Evolutionary conservation across 73 alveolate genomes (phyloP).

Genomic region (Durusdinium trenchii): DNA sequence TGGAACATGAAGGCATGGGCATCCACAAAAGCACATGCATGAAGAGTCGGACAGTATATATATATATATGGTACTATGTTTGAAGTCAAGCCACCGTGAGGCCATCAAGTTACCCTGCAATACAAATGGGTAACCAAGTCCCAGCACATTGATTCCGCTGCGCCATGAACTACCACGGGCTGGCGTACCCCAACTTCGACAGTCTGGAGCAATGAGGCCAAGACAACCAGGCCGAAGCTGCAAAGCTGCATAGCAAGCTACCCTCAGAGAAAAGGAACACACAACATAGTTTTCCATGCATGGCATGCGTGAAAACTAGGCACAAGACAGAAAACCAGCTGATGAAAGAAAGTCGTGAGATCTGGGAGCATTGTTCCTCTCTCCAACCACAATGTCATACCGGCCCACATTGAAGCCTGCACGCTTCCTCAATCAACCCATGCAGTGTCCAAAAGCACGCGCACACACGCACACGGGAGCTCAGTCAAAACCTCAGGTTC

Average conservation of each 20-base stretch:
- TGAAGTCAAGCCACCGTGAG: not conserved
- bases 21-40: not conserved
- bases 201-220: not conserved
- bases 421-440: not conserved
- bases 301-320: conserved; percentile 1
- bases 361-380: not conserved
- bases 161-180: not conserved
- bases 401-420: not conserved
- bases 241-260: not conserved
- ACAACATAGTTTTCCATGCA: not conserved
- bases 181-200: conserved; percentile 21
- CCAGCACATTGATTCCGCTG: not conserved
- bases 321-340: conserved; percentile 4
- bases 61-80: not conserved
- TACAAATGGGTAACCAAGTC: not conserved
- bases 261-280: not conserved
- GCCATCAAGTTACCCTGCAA: not conserved
- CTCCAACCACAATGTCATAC: not conserved
- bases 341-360: not conserved
- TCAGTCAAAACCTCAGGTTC: not conserved
- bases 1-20: not conserved
- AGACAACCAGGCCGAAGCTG: not conserved
- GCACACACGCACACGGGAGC: not conserved
- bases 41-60: not conserved
- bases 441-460: not conserved